phyloP scores from a whole-genome alignment of 345 rosid species.

The Brassica incana region DNA sequence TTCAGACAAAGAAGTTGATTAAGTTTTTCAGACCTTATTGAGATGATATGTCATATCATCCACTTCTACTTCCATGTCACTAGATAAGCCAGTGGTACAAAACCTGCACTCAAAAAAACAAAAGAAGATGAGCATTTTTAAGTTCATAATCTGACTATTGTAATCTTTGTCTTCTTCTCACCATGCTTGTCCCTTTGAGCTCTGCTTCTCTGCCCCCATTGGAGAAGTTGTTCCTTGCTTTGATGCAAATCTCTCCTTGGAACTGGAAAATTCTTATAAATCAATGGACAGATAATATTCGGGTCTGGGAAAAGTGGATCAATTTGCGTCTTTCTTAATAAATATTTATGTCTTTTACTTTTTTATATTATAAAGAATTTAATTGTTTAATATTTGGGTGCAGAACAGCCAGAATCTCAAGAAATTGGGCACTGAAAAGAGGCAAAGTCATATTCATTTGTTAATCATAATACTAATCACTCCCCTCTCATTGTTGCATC shows the following conservation, averaged over 20 bases:
- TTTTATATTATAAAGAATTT: conserved; percentile 12
- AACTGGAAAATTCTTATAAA: neutral
- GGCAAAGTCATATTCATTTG: conserved; percentile 10
- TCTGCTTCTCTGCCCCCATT: conserved; percentile 63
- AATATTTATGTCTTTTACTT: conserved; percentile 9
- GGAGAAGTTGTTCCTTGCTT: neutral
- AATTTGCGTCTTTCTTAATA: conserved; percentile 15
- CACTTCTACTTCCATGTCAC: conserved; percentile 73
- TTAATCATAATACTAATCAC: conserved; percentile 1
- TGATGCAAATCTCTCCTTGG: conserved; percentile 8
- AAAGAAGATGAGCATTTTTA: neutral
- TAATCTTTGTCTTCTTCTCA: conserved; percentile 25
- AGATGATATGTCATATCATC: conserved; percentile 76
- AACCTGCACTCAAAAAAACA: conserved; percentile 48
- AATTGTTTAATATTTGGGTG: conserved; percentile 23
- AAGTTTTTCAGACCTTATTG: conserved; percentile 58
- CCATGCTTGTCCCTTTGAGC: conserved; percentile 85
- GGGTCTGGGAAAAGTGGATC: conserved; percentile 41
- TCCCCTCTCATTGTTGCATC: neutral
- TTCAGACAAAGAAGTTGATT: neutral
- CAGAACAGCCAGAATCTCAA: conserved; percentile 46
- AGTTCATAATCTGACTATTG: neutral
- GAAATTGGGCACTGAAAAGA: conserved; percentile 31
- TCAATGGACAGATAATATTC: conserved; percentile 4
- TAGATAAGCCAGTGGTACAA: conserved; percentile 71